Conservation (phyloP, 2,329 filamentous ascomycete genomes). For the Diaporthe ampelina region DNA sequence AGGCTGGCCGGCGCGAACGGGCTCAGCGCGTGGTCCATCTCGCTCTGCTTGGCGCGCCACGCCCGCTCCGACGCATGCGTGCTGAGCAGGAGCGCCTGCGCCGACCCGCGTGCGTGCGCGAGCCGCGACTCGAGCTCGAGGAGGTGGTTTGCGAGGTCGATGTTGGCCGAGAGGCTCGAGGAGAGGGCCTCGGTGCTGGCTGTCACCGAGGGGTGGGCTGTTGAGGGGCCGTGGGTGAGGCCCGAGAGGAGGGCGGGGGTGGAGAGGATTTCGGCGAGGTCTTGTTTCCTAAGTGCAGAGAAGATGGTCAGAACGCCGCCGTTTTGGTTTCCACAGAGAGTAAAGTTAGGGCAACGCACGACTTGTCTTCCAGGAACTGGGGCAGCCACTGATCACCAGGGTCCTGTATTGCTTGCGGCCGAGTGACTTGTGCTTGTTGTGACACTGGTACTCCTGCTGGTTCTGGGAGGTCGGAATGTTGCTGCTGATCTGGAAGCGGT, state of each 20-base stretch:
- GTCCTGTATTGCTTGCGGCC: conserved; percentile 62
- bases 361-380: conserved; percentile 81
- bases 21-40: conserved; percentile 87
- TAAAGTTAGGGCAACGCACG: conserved; percentile 66
- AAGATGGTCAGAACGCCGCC: not conserved
- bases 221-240: conserved; percentile 76
- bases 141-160: conserved; percentile 76
- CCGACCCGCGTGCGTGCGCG: conserved; percentile 73
- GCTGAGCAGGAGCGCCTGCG: conserved; percentile 85
- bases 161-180: conserved; percentile 77
- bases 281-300: conserved; percentile 74
- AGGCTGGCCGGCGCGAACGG: conserved; percentile 89
- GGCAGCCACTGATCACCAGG: conserved; percentile 85
- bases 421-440: conserved; percentile 46
- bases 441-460: conserved; percentile 45
- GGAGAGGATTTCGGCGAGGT: conserved; percentile 79
- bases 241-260: conserved; percentile 77
- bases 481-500: conserved; percentile 51
- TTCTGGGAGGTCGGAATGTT: conserved; percentile 45
- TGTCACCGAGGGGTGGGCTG: conserved; percentile 79
- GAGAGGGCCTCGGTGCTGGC: conserved; percentile 76
- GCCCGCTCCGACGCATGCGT: conserved; percentile 91
- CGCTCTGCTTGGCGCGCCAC: conserved; percentile 88
- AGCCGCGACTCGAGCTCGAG: conserved; percentile 71
- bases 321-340: conserved; percentile 30